Percentiles rank a stretch among this genome's conserved stretches.
phyloP scores from a whole-genome alignment of 2,329 filamentous ascomycete genomes.

The Calonectria leucothoes region DNA sequence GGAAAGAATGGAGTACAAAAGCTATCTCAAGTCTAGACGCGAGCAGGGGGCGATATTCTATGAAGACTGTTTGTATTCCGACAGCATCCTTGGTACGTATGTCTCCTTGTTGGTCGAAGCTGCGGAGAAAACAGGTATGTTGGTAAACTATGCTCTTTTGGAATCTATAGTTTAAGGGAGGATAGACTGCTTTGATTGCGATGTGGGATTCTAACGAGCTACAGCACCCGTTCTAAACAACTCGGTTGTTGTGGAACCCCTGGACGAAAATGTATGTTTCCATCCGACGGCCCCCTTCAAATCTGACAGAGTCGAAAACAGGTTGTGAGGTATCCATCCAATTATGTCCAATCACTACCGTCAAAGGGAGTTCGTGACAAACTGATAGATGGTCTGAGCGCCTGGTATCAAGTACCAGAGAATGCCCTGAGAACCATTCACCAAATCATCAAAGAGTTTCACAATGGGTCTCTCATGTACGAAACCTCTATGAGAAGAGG shows the following conservation, averaged over 20 bases:
- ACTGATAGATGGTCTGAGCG: background rate
- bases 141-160: no score
- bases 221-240: no score
- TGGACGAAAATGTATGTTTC: background rate
- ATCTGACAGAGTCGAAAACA: background rate
- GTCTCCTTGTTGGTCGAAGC: no score
- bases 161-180: no score
- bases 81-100: background rate
- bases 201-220: no score
- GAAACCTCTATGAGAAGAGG: no score
- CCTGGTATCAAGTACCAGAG: background rate
- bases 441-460: background rate
- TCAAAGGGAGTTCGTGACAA: background rate
- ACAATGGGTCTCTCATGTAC: background rate
- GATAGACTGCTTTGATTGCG: no score
- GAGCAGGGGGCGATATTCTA: background rate
- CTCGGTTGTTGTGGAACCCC: background rate
- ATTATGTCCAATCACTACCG: background rate
- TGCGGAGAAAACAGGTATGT: no score
- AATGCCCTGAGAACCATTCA: background rate
- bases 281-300: no score
- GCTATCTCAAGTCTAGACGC: background rate
- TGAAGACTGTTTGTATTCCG: background rate
- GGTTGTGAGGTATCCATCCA: background rate
- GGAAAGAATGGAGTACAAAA: background rate